Percentiles rank a stretch among this genome's conserved stretches.
phyloP scores from a whole-genome alignment of 306 rosid genomes.

The Cucurbita moschata region DNA sequence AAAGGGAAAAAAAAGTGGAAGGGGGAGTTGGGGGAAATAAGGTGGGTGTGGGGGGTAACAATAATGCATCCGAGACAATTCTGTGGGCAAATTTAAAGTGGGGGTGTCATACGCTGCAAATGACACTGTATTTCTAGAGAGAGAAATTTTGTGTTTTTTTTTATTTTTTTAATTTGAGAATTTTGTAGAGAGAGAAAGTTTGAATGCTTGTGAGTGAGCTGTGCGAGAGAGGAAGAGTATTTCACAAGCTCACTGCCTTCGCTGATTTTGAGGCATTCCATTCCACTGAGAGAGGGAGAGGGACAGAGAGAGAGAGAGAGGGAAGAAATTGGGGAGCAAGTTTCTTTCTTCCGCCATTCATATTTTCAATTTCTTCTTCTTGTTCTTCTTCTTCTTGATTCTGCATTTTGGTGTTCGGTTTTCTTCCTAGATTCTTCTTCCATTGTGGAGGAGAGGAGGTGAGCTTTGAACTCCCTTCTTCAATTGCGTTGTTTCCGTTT shows the following conservation, averaged over 20 bases:
- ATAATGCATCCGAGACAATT: conserved; percentile 16
- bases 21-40: background rate
- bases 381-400: background rate
- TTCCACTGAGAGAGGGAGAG: background rate
- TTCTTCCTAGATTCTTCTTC: background rate
- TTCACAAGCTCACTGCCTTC: conserved; percentile 40
- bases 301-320: background rate
- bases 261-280: conserved; percentile 12
- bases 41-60: background rate
- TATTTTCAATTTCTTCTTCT: background rate
- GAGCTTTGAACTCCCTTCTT: background rate
- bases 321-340: background rate
- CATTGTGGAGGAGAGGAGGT: background rate
- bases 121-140: background rate
- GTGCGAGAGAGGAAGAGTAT: conserved; percentile 25
- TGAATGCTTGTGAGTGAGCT: background rate
- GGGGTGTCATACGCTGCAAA: background rate
- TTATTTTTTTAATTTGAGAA: background rate
- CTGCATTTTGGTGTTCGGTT: background rate
- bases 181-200: conserved; percentile 15
- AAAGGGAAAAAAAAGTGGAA: background rate
- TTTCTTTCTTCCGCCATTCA: background rate
- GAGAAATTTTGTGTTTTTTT: background rate
- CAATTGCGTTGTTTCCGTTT: background rate
- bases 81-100: conserved; percentile 37